A percentile compares a stretch with the other conserved stretches of the same genome.
phyloP scores from a whole-genome alignment of 495 filamentous ascomycete species.

The Lasiosphaeris hirsuta region DNA sequence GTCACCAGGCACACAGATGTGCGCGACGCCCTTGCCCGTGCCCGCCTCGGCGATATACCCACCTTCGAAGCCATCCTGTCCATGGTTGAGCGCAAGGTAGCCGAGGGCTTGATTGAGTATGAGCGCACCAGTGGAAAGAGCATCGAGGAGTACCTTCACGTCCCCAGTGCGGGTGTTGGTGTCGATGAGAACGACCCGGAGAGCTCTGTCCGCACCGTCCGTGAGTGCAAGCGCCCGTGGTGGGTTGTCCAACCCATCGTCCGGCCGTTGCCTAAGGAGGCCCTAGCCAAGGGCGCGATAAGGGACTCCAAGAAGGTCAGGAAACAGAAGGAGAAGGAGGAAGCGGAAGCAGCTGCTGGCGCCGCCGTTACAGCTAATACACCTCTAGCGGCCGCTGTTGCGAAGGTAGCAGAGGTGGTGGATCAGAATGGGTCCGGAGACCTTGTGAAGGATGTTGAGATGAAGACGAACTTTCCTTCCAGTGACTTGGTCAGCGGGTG shows the following conservation, averaged over 20 bases:
- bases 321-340: constrained; percentile 25
- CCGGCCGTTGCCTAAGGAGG: constrained; percentile 84
- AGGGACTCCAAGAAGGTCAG: constrained; percentile 51
- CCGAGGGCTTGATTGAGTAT: constrained; percentile 71
- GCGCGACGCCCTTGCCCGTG: constrained; percentile 71
- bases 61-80: constrained; percentile 65
- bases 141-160: constrained; percentile 43
- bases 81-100: constrained; percentile 62
- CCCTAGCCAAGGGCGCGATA: constrained; percentile 74
- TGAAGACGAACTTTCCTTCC: constrained; percentile 21
- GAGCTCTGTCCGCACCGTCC: constrained; percentile 65
- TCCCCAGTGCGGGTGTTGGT: constrained; percentile 15
- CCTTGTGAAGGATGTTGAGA: constrained; percentile 14
- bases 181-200: constrained; percentile 33
- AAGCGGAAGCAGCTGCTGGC: constrained; percentile 2
- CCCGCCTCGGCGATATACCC: constrained; percentile 58
- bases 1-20: constrained; percentile 74
- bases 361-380: not conserved
- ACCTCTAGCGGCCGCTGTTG: constrained; percentile 15
- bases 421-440: not conserved
- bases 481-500: constrained; percentile 31
- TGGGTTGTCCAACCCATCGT: constrained; percentile 94
- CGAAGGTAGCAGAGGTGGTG: constrained; percentile 19
- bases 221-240: constrained; percentile 72
- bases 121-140: constrained; percentile 50